These are phyloP conservation scores for Tuber microsphaerosporum DNA, from an alignment of 495 filamentous ascomycete genomes.

Conservation along the genomic window DNA sequence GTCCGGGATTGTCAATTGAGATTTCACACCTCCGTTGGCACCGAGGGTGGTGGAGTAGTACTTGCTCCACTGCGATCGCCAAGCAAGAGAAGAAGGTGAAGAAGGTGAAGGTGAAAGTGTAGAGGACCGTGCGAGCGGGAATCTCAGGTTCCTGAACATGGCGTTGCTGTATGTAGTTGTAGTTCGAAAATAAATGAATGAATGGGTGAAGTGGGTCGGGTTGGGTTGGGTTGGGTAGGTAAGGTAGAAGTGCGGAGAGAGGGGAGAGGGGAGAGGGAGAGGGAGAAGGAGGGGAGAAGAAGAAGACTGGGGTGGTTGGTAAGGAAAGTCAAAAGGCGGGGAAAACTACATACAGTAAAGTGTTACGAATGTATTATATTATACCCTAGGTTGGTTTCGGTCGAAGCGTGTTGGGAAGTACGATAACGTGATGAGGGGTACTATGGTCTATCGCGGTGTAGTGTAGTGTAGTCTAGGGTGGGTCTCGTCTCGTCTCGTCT, in stretches of 20 bases:
- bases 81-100: background rate
- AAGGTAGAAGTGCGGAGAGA: slow-evolving; percentile 4
- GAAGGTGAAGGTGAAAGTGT: background rate
- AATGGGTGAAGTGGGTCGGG: background rate
- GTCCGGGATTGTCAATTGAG: slow-evolving; percentile 44
- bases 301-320: background rate
- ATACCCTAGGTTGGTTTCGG: too few species aligned
- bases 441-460: background rate
- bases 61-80: background rate
- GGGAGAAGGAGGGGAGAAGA: background rate
- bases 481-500: background rate
- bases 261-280: background rate
- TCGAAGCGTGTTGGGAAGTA: background rate
- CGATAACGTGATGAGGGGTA: background rate
- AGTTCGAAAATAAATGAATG: background rate
- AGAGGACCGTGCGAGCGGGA: slow-evolving; percentile 1
- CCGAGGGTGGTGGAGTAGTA: background rate
- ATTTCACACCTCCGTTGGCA: background rate
- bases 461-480: background rate
- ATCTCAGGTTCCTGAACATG: slow-evolving; percentile 6
- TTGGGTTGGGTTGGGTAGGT: background rate
- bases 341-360: too few species aligned
- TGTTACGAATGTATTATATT: too few species aligned
- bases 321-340: background rate
- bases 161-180: background rate